These are phyloP conservation scores for Allomyces macrogynus DNA, from an alignment of 192 early-diverging fungal genomes.

Conservation along the genomic window DNA sequence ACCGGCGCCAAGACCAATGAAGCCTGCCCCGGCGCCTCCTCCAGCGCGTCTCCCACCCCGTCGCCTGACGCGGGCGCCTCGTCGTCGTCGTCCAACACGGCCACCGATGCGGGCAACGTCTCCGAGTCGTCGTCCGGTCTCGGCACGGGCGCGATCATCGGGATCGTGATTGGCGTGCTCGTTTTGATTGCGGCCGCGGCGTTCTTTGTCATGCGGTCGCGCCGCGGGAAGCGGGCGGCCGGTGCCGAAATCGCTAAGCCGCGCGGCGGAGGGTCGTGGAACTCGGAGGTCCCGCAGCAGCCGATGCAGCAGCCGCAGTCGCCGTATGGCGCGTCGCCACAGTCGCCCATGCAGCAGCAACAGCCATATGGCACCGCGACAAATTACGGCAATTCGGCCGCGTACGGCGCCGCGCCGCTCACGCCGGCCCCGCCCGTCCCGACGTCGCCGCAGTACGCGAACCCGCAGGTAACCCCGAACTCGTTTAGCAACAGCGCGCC, in stretches of 20 bases:
- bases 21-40: background rate
- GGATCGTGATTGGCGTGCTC: background rate
- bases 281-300: background rate
- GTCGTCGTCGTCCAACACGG: background rate
- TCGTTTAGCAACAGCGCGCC: background rate
- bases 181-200: background rate
- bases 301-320: no score
- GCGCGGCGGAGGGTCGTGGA: background rate
- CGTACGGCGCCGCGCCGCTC: no score
- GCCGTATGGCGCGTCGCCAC: background rate
- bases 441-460: background rate
- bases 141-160: background rate
- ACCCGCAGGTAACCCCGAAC: background rate
- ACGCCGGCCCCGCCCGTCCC: background rate
- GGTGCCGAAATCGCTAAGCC: background rate
- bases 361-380: background rate
- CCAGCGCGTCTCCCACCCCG: background rate
- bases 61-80: background rate
- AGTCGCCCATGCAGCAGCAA: background rate
- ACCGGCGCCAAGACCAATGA: background rate
- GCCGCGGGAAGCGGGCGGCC: background rate
- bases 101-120: background rate
- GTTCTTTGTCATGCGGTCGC: background rate
- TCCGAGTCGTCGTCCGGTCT: background rate
- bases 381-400: no score